Base-by-base conservation (phyloP, 202 grass and related monocot genomes). In the Panicum hallii region DNA sequence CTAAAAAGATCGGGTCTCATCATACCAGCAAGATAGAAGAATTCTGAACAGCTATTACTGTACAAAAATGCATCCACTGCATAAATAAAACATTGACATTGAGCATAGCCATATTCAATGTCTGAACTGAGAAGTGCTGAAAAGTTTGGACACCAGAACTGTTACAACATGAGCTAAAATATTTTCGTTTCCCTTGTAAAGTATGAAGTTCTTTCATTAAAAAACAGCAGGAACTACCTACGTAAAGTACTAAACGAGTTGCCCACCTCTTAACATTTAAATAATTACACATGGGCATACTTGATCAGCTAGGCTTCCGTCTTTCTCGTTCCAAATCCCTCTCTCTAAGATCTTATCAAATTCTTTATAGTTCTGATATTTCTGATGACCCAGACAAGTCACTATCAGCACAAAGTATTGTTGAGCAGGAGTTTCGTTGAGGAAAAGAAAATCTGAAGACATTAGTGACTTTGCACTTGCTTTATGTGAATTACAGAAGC, bases 201-300 rank as follows among this genome's bases (percentile, higher is more conserved):
- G 56, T 19, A 22, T 22, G 2, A 38, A 30, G 41, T 16, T 69
- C 12, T 64, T 68, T 22, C 3, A 49, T 64, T 50, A 30, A 77
- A 63, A 34, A 69, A 54, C 26, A 68, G 36, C 38, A 44, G 53
- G 63, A 48, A 58, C 19, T 79, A 17, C n/a, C 2, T 13, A 3
- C 38, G 2, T 63, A 75, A 63, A 75, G 50, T 76, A 65, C n/a
- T 42, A 65, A 82, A 2, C 79, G 74, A 83, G 62, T 53, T 79
- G n/a, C 4, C 43, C 42, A 61, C 1, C 58, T 44, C 72, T 81
- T 20, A 30, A 32, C 7, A 12, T 49, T 69, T 84, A 55, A 40
- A 52, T 23, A 67, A 67, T 43, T 75, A 89, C 62, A 72, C 41
- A 45, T 40, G 32, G 41, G 45, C 47, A 77, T 6, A 48, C 26